Percentiles rank a stretch among this genome's conserved stretches.
Evolutionary conservation across 2,329 filamentous ascomycete genomes (phyloP).

Genomic region (Thermomyces lanuginosus): DNA sequence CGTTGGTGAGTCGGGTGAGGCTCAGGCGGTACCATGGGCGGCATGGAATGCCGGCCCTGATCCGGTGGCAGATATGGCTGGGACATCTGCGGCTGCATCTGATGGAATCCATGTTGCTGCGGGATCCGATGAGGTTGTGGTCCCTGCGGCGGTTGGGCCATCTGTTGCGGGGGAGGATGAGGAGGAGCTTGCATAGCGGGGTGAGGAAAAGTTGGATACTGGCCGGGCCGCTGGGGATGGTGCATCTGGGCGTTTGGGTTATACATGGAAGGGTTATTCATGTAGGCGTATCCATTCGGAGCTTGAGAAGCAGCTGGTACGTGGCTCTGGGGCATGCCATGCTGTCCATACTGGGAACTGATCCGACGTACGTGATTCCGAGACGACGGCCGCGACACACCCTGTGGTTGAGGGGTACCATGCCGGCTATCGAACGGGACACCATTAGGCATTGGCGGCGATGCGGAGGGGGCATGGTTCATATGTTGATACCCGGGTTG

Average conservation of each 20-base stretch:
- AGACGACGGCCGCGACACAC: slow-evolving; percentile 60
- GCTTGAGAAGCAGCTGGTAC: slow-evolving; percentile 43
- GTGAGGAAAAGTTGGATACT: slow-evolving; percentile 25
- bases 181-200: too few species aligned
- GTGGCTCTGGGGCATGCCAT: slow-evolving; percentile 34
- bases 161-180: slow-evolving; percentile 20
- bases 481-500: slow-evolving; percentile 57
- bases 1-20: slow-evolving; percentile 16
- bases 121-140: slow-evolving; percentile 23
- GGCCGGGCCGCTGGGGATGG: slow-evolving; percentile 27
- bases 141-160: slow-evolving; percentile 25
- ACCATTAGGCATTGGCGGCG: slow-evolving; percentile 71
- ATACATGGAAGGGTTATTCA: slow-evolving; percentile 74
- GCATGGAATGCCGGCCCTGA: slow-evolving; percentile 57
- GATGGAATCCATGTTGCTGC: slow-evolving; percentile 12
- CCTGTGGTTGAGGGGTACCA: slow-evolving; percentile 66
- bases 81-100: slow-evolving; percentile 26
- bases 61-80: slow-evolving; percentile 51
- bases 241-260: slow-evolving; percentile 45
- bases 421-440: slow-evolving; percentile 55
- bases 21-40: slow-evolving; percentile 50
- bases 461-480: slow-evolving; percentile 70
- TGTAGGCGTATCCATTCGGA: slow-evolving; percentile 62
- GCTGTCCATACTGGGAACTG: slow-evolving; percentile 53
- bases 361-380: slow-evolving; percentile 62